Conservation (phyloP, 106 monocot genomes). For the Phalaenopsis equestris region DNA sequence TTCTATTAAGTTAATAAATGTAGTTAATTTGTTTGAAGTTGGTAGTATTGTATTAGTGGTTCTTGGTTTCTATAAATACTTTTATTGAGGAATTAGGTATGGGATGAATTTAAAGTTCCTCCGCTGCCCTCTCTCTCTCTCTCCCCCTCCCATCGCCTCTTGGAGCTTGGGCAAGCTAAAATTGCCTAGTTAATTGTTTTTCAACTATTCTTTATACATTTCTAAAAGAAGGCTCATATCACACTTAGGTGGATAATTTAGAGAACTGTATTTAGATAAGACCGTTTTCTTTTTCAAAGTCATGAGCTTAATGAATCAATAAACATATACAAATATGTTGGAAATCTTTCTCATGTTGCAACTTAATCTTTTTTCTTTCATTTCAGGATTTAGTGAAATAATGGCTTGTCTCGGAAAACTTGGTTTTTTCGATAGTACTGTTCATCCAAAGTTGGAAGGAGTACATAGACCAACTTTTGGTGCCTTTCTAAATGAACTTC, state of each 20-base stretch:
- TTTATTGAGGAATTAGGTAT: too few relatives aligned
- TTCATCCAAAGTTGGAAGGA: slow-evolving; percentile 57
- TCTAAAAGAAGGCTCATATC: too few relatives aligned
- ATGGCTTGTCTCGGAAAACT: slow-evolving; percentile 81
- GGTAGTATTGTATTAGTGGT: too few relatives aligned
- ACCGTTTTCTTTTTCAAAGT: not conserved
- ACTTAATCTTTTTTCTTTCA: not conserved
- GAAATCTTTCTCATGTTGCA: not conserved
- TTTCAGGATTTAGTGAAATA: slow-evolving; percentile 84
- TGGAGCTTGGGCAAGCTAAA: too few relatives aligned
- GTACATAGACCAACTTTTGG: slow-evolving; percentile 43
- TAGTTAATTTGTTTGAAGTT: too few relatives aligned
- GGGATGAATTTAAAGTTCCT: too few relatives aligned
- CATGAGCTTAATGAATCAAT: not conserved
- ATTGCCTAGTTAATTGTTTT: too few relatives aligned
- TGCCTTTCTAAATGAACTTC: slow-evolving; percentile 53
- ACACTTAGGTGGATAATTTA: not conserved
- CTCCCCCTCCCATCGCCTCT: too few relatives aligned
- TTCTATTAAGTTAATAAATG: too few relatives aligned
- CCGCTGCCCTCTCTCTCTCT: too few relatives aligned
- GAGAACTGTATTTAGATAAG: not conserved
- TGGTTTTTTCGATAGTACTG: slow-evolving; percentile 67
- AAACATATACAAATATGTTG: not conserved
- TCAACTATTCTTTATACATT: too few relatives aligned
- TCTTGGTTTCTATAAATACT: too few relatives aligned